These are phyloP conservation scores for Cronartium quercuum DNA, from an alignment of 1,284 basidiomycete species.

Conservation along the genomic window DNA sequence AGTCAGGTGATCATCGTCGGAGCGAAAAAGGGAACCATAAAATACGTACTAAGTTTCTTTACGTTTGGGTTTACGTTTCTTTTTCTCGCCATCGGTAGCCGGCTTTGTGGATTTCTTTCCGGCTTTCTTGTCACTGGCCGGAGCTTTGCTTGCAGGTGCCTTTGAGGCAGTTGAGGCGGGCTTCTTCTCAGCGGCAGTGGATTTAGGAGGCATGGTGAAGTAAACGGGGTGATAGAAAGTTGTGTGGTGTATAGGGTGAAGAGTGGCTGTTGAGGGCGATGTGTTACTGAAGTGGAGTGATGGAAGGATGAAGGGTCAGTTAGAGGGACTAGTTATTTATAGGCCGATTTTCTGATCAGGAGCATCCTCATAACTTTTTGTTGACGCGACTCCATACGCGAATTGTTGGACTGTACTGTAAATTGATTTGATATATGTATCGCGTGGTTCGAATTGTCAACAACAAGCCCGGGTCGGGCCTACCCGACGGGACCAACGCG, in stretches of 20 bases:
- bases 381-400: no score
- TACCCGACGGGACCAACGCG: no score
- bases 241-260: slow-evolving; percentile 7
- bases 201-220: slow-evolving; percentile 28
- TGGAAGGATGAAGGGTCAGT: neutral
- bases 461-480: no score
- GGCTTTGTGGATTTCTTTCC: slow-evolving; percentile 59
- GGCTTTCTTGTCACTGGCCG: slow-evolving; percentile 52
- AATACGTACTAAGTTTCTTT: slow-evolving; percentile 54
- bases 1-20: slow-evolving; percentile 39
- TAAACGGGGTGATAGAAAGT: neutral
- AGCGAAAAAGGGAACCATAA: slow-evolving; percentile 33
- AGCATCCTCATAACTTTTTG: no score
- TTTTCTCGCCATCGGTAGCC: slow-evolving; percentile 59
- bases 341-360: no score
- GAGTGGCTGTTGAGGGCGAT: neutral
- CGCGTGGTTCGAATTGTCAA: no score
- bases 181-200: slow-evolving; percentile 49
- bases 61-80: slow-evolving; percentile 56
- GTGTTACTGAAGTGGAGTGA: neutral
- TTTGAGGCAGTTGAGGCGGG: slow-evolving; percentile 57
- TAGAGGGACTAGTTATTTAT: no score
- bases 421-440: no score
- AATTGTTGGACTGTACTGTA: no score
- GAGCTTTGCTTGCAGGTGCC: slow-evolving; percentile 53